A percentile compares a stretch with the other conserved stretches of the same genome.
phyloP scores from a whole-genome alignment of 116 monocot species.

The Cymodocea nodosa region DNA sequence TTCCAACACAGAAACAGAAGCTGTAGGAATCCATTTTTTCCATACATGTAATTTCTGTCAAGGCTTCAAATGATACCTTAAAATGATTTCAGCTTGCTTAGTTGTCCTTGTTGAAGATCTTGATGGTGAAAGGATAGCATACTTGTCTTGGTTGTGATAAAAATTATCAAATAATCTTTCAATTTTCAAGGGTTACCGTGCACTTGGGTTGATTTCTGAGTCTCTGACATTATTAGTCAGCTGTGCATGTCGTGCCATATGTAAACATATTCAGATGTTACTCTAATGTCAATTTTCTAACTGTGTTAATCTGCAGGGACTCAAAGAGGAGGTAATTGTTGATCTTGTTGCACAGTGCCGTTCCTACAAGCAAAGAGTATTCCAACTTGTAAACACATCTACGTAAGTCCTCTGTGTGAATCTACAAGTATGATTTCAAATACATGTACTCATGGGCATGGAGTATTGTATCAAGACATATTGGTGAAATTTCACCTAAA shows the following conservation, averaged over 20 bases:
- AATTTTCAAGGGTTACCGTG: not conserved
- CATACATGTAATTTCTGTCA: too few relatives aligned
- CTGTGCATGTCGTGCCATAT: too few relatives aligned
- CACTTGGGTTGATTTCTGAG: not conserved
- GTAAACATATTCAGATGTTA: not conserved
- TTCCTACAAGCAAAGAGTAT: conserved; percentile 79
- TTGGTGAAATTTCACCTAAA: too few relatives aligned
- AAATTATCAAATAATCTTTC: not conserved
- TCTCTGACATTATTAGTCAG: not conserved
- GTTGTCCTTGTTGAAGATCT: not conserved
- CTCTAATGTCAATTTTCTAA: conserved; percentile 1
- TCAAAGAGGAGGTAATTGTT: conserved; percentile 88
- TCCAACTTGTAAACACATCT: conserved; percentile 83
- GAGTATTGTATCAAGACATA: too few relatives aligned
- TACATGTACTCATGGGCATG: too few relatives aligned
- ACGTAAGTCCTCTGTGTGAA: conserved; percentile 46
- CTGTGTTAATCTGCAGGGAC: conserved; percentile 43
- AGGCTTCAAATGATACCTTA: not conserved
- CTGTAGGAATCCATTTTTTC: too few relatives aligned
- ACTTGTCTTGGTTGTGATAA: too few relatives aligned
- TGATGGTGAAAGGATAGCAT: too few relatives aligned
- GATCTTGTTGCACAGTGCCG: conserved; percentile 93
- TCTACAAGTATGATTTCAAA: not conserved
- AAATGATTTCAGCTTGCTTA: not conserved
- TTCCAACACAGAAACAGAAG: too few relatives aligned